Evolutionary conservation across 805 yeast species (phyloP).

Genomic region (Ogataea pignaliae): DNA sequence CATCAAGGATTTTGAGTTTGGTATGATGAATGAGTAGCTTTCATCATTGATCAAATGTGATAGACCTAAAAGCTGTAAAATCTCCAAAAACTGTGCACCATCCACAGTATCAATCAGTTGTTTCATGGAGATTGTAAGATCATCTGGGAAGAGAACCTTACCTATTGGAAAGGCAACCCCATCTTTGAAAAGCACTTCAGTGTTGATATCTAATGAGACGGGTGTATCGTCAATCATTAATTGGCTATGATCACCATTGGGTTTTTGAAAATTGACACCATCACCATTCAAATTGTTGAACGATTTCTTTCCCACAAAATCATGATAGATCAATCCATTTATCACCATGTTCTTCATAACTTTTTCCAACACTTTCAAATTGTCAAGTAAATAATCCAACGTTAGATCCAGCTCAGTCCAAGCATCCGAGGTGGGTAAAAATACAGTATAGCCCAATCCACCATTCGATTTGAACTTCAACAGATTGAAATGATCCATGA

Average conservation of each 20-base stretch:
- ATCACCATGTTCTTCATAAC: slow-evolving; percentile 57
- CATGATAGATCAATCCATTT: slow-evolving; percentile 64
- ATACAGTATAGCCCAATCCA: slow-evolving; percentile 62
- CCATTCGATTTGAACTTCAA: slow-evolving; percentile 45
- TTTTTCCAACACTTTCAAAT: slow-evolving; percentile 45
- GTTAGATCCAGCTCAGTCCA: slow-evolving; percentile 66
- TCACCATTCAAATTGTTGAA: slow-evolving; percentile 18
- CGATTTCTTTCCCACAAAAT: slow-evolving; percentile 34
- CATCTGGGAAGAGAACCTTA: slow-evolving; percentile 51
- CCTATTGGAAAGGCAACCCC: slow-evolving; percentile 80
- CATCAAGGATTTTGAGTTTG: slow-evolving; percentile 53
- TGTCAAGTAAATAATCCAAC: slow-evolving; percentile 50
- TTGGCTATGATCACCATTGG: slow-evolving; percentile 1
- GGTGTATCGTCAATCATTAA: slow-evolving; percentile 15
- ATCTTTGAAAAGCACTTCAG: slow-evolving; percentile 71
- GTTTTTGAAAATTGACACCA: slow-evolving; percentile 3
- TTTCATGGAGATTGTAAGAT: slow-evolving; percentile 45
- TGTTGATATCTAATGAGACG: slow-evolving; percentile 37
- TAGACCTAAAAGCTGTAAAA: slow-evolving; percentile 39
- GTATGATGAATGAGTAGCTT: slow-evolving; percentile 65
- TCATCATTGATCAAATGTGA: slow-evolving; percentile 36
- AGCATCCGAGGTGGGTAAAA: slow-evolving; percentile 72
- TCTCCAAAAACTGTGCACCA: slow-evolving; percentile 42
- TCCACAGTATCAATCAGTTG: slow-evolving; percentile 57
- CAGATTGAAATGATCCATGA: slow-evolving; percentile 48